Conservation (phyloP, 2,329 filamentous ascomycete genomes). For the Colletotrichum sojae region DNA sequence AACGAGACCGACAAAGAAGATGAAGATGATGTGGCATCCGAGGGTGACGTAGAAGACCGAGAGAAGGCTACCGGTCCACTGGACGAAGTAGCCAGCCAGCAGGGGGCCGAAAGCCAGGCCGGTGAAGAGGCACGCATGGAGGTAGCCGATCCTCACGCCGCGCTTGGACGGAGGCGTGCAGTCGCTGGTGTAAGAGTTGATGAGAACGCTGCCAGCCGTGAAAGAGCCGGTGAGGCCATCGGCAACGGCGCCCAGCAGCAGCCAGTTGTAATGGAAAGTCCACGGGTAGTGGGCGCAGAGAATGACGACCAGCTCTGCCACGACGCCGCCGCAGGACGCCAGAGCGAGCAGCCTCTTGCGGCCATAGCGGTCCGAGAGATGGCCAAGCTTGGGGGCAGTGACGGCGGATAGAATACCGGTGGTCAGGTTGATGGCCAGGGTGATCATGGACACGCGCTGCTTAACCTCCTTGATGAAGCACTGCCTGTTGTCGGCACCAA, state of each 20-base stretch:
- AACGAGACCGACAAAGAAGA: slow-evolving; percentile 77
- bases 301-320: slow-evolving; percentile 83
- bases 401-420: slow-evolving; percentile 85
- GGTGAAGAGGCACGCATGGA: slow-evolving; percentile 89
- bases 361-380: slow-evolving; percentile 89
- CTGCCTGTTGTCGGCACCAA: slow-evolving; percentile 81
- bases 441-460: slow-evolving; percentile 82
- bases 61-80: slow-evolving; percentile 80
- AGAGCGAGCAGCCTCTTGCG: slow-evolving; percentile 81
- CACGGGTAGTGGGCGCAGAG: slow-evolving; percentile 83
- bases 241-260: slow-evolving; percentile 81
- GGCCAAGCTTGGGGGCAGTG: slow-evolving; percentile 85
- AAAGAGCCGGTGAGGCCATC: slow-evolving; percentile 93
- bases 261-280: slow-evolving; percentile 80
- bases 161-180: slow-evolving; percentile 86
- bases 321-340: slow-evolving; percentile 80
- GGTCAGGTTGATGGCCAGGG: slow-evolving; percentile 80
- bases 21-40: slow-evolving; percentile 80
- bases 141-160: slow-evolving; percentile 87
- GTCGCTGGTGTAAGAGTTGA: slow-evolving; percentile 90
- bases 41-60: slow-evolving; percentile 89
- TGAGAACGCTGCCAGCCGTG: slow-evolving; percentile 81
- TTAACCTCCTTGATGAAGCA: slow-evolving; percentile 87
- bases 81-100: slow-evolving; percentile 83
- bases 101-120: slow-evolving; percentile 92